Conservation (phyloP, 306 rosid genomes). For the Abrus precatorius region DNA sequence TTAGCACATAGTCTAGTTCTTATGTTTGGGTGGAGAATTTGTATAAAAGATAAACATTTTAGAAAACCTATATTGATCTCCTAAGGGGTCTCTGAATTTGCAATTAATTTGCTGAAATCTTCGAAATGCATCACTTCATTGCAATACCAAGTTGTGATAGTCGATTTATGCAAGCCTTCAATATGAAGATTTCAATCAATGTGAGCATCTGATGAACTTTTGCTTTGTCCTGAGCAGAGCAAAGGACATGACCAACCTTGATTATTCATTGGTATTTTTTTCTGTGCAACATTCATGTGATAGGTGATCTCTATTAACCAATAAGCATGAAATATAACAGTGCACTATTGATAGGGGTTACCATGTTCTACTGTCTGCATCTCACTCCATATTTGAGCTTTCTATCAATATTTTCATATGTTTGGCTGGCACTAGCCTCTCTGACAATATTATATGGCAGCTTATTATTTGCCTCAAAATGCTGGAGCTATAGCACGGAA, state of each 20-base stretch:
- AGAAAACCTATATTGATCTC: slow-evolving; percentile 7
- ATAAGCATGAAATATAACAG: slow-evolving; percentile 31
- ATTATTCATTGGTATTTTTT: slow-evolving; percentile 33
- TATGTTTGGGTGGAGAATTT: slow-evolving; percentile 23
- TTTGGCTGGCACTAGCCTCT: slow-evolving; percentile 29
- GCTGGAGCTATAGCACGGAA: slow-evolving; percentile 93
- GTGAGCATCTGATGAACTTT: slow-evolving; percentile 15
- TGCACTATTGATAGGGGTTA: slow-evolving; percentile 1
- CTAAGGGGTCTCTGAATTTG: slow-evolving; percentile 2
- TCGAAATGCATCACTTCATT: slow-evolving; percentile 19
- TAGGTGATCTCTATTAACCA: slow-evolving; percentile 27
- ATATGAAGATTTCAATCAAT: slow-evolving; percentile 23
- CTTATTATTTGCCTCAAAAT: slow-evolving; percentile 94
- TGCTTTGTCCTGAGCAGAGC: slow-evolving; percentile 8
- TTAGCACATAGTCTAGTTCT: slow-evolving; percentile 2
- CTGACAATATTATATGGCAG: slow-evolving; percentile 61
- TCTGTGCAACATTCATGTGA: slow-evolving; percentile 12
- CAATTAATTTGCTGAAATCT: slow-evolving; percentile 3
- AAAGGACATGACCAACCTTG: not conserved
- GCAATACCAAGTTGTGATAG: slow-evolving; percentile 2
- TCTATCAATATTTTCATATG: slow-evolving; percentile 32
- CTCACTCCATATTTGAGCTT: slow-evolving; percentile 14
- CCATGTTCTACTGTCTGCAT: not conserved
- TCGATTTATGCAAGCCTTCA: slow-evolving; percentile 12
- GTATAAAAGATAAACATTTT: not conserved